A percentile compares a stretch with the other conserved stretches of the same genome.
phyloP scores from a whole-genome alignment of 495 filamentous ascomycete genomes.

The Xylaria acuta region DNA sequence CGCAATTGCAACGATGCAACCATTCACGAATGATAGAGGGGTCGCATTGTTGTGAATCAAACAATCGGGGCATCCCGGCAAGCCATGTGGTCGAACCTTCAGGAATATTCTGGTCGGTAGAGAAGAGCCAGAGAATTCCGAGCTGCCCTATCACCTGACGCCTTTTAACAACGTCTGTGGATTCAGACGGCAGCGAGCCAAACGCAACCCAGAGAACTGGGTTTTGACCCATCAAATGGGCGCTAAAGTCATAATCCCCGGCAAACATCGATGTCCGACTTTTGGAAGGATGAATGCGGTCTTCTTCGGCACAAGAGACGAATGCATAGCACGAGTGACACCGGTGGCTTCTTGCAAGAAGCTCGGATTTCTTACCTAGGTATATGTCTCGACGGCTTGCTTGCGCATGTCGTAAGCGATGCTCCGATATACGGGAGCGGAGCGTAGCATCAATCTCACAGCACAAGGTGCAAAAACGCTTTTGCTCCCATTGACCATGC shows the following conservation, averaged over 20 bases:
- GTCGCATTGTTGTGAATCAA: constrained; percentile 2
- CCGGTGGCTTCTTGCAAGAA: background rate
- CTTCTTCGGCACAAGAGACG: constrained; percentile 1
- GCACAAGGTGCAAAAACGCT: background rate
- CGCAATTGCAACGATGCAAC: background rate
- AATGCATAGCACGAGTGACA: background rate
- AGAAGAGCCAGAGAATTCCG: background rate
- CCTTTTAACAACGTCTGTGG: background rate
- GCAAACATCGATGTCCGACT: background rate
- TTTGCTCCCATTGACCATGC: background rate
- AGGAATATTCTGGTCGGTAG: background rate
- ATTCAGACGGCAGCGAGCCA: background rate
- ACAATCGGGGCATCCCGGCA: background rate
- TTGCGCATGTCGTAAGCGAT: background rate
- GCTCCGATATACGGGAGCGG: background rate
- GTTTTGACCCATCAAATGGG: background rate
- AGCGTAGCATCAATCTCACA: background rate
- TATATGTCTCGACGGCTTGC: background rate
- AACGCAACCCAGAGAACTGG: background rate
- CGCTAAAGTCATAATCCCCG: constrained; percentile 2
- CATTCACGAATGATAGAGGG: background rate
- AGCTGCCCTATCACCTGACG: background rate
- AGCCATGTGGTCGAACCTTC: background rate
- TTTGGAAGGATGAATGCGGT: background rate
- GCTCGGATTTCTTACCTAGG: constrained; percentile 10